Base-by-base conservation (phyloP, 2,329 filamentous ascomycete species). In the Colletotrichum sp. region DNA sequence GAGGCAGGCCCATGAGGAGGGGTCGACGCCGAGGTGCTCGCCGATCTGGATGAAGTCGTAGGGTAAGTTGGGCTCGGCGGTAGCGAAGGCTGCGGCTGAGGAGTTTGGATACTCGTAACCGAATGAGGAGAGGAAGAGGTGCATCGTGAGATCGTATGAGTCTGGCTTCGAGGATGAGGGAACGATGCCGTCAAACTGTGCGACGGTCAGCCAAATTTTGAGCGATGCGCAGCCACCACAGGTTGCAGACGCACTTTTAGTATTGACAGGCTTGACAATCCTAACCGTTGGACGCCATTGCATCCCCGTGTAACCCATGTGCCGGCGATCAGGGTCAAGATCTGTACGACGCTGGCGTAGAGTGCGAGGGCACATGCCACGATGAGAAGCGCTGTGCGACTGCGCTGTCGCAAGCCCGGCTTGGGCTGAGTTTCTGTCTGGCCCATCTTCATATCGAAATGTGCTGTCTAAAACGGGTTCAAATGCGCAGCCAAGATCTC, bases 171-270 rank as follows among this genome's bases (percentile, higher is more conserved):
- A 18, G 9, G 52, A 3, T 9, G 68, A 71, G 44, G 68, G 34
- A 13, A 77, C 16, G 65, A 78, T 77, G 44, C 75, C 77, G 32
- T 75, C 32, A 16, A 78, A 78, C 75, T 77, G 62, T 12, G 9
- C 3, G 3, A 5, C 22, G 13, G 63, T 39, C 8, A 52, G 55
- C 32, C 16, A 52, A 8, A 12, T 2, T 10, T 10, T 12, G 52
- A 5, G 3, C 4, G 7, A 1, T 22, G 22, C 8, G 9, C 10
- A 8, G 24, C 7, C 34, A 16, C 34, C 34, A 12, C 6, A 18
- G 18, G 12, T 13, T 24, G 13, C 24, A 16, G 26, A 22, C 13
- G 24, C 8, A 75, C 75, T 68, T 68, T 24, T 2, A 77, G 32
- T 28, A 75, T 66, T 16, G 72, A 65, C 3, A 78, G 18, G 6